These are phyloP conservation scores for Fonsecaea nubica DNA, from an alignment of 2,329 filamentous ascomycete genomes.

Conservation along the genomic window DNA sequence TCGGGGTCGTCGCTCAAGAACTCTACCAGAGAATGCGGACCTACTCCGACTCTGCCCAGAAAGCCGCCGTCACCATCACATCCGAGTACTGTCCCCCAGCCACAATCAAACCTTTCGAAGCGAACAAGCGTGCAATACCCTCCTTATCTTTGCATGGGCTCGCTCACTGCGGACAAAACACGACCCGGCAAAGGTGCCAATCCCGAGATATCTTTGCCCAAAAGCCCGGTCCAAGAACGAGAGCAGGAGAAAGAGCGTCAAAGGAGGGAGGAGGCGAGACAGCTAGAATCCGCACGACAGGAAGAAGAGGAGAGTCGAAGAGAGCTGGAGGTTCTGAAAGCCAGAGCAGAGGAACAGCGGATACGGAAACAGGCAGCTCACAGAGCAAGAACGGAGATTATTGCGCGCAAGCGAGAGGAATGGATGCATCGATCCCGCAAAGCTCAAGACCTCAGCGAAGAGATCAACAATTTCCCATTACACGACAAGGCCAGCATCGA, in stretches of 20 bases:
- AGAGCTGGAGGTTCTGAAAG: not conserved
- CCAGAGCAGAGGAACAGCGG: not conserved
- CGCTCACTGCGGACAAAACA: not conserved
- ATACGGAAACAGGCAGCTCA: not conserved
- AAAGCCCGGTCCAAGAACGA: constrained; percentile 12
- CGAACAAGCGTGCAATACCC: constrained; percentile 4
- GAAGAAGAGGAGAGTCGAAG: not conserved
- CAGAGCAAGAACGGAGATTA: constrained; percentile 9
- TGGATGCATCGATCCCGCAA: not conserved
- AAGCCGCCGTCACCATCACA: not conserved
- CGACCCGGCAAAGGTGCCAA: not conserved
- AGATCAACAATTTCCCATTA: constrained; percentile 2
- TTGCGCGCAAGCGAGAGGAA: not conserved
- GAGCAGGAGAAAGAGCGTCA: constrained; percentile 3
- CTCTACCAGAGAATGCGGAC: not conserved
- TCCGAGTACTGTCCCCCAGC: not conserved
- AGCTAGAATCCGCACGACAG: not conserved
- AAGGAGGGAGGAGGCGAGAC: not conserved
- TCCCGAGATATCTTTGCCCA: constrained; percentile 9
- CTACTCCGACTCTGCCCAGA: constrained; percentile 21
- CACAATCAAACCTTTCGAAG: constrained; percentile 2
- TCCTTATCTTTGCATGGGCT: not conserved
- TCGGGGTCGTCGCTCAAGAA: constrained; percentile 6
- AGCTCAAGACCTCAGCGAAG: not conserved
- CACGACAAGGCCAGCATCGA: constrained; percentile 10